These are phyloP conservation scores for Cladosporium sp. DNA, from an alignment of 2,329 filamentous ascomycete genomes.

Conservation along the genomic window DNA sequence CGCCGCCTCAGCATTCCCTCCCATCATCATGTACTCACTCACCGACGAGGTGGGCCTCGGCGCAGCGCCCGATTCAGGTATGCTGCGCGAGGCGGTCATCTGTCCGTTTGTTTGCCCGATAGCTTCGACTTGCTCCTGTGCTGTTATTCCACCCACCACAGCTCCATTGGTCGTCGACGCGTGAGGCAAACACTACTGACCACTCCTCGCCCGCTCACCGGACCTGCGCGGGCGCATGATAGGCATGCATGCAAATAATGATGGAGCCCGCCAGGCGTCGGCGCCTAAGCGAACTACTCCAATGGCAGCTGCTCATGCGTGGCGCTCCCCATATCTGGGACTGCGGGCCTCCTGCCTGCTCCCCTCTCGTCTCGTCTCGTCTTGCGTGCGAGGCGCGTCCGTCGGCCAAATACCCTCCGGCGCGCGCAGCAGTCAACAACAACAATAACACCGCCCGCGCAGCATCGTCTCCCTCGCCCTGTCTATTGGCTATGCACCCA, in stretches of 20 bases:
- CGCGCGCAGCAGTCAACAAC: background rate
- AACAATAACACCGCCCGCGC: background rate
- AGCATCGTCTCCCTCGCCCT: background rate
- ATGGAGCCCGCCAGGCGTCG: background rate
- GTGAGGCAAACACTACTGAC: background rate
- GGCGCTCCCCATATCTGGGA: constrained; percentile 3
- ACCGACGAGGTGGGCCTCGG: constrained; percentile 6
- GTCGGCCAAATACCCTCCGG: constrained; percentile 14
- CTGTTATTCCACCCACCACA: background rate
- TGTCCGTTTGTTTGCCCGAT: background rate
- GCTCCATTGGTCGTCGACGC: constrained; percentile 8
- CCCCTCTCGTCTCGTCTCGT: background rate
- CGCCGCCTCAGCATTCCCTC: background rate
- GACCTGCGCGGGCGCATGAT: constrained; percentile 10
- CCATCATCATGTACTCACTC: background rate
- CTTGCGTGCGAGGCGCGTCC: constrained; percentile 11
- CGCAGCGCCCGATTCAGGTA: constrained; percentile 5
- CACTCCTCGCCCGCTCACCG: background rate
- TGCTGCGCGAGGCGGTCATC: background rate
- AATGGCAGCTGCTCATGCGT: constrained; percentile 9
- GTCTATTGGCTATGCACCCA: background rate
- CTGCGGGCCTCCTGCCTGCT: background rate
- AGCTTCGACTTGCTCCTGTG: background rate
- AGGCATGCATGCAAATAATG: background rate
- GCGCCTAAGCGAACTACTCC: constrained; percentile 11